Evolutionary conservation across 305 asterid species (phyloP).

Genomic region (Fraxinus sp.): DNA sequence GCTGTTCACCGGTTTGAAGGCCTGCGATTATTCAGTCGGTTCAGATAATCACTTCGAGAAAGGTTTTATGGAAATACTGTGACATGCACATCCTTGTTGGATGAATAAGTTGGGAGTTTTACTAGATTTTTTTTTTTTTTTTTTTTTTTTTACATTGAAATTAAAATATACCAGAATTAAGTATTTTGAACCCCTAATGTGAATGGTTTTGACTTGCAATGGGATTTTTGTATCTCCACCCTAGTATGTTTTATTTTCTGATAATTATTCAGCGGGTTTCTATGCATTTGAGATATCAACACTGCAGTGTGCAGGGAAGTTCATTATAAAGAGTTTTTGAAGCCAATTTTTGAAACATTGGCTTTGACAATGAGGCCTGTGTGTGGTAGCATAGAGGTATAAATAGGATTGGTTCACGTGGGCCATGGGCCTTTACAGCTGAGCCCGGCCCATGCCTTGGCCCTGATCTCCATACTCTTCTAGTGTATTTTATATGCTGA

Average conservation of each 20-base stretch:
- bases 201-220: background rate
- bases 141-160: background rate
- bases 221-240: background rate
- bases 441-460: background rate
- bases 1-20: background rate
- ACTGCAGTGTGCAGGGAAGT: background rate
- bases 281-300: background rate
- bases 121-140: background rate
- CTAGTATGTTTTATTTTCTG: background rate
- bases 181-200: background rate
- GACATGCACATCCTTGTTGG: background rate
- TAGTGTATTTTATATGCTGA: background rate
- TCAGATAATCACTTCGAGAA: background rate
- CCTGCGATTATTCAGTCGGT: background rate
- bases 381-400: background rate
- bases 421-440: background rate
- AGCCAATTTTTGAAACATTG: background rate
- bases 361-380: background rate
- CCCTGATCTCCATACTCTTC: background rate
- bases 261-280: background rate
- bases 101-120: background rate
- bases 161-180: background rate
- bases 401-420: background rate
- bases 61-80: background rate
- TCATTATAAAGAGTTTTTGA: background rate